Base-by-base conservation (phyloP, 192 early-diverging fungal species). In the Coemansia sp. region DNA sequence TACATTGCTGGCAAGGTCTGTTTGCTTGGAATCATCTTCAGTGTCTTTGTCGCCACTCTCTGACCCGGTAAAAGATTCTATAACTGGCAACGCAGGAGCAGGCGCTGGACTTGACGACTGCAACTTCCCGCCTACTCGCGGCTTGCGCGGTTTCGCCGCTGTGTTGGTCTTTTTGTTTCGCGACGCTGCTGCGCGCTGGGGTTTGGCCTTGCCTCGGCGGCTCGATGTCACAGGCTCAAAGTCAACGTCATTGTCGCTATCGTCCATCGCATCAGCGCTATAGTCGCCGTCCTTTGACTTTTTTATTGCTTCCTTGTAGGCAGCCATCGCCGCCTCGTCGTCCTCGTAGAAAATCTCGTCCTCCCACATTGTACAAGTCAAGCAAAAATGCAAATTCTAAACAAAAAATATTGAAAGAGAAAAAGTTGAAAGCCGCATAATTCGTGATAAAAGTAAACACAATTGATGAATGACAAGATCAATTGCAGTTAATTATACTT, bases 321-420 rank as follows among this genome's bases (percentile, higher is more conserved):
- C 77, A 19, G 64, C 77, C 77, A 80, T 80, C 11, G 68, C 77
- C 1, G 77, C 56, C 32, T 80, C 77, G 62, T 80, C 77, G 65
- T 80, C 77, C 15, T 80, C 77, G 54, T 62, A 80, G 35, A 68
- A 74, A 3, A 68, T 27, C 22, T 80, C 72, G 69, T 75, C 77
- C 23, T 74, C 41, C 77, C 72, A 80, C 77, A 80, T 80, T 49
- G 15, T 49, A 8, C 3, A 49, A 49, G 2, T 14, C 14, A 3
- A 43, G 4, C 5, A 6, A 49, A 21, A 21, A 49, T 49, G 15
- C 17, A 14, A 8, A 49, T 19, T 49, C 1, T 43, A 43, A 43
- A 43, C 12, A 43, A 43, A 43, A 15, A 43, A 43, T 15, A 43
- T 4, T 15, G 15, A 43, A n/a, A 43, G 41, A 43, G 41, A n/a